phyloP scores from a whole-genome alignment of 768 basidiomycete species.

The Hemileccinum impolitum region DNA sequence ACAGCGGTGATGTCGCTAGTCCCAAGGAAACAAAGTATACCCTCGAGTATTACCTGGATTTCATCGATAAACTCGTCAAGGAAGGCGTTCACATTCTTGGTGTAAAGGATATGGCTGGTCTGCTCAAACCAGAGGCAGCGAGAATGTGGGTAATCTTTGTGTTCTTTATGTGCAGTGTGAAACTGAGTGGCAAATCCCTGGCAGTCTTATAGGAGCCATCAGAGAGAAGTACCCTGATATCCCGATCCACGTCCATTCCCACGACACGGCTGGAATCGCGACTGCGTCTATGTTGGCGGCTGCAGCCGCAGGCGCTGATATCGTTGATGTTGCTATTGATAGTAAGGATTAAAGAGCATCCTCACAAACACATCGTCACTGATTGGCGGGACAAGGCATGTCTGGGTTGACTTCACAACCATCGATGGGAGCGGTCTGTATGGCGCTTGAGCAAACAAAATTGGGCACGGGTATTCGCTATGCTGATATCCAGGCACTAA shows the following conservation, averaged over 20 bases:
- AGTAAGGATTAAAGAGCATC: conserved; percentile 50
- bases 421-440: conserved; percentile 96
- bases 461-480: conserved; percentile 96
- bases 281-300: conserved; percentile 96
- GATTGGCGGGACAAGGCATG: conserved; percentile 62
- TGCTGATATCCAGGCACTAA: conserved; percentile 95
- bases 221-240: conserved; percentile 95
- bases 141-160: conserved; percentile 57
- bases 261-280: conserved; percentile 98
- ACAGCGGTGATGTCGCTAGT: conserved; percentile 95
- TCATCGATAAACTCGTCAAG: conserved; percentile 86
- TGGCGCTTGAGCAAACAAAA: conserved; percentile 90
- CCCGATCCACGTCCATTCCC: conserved; percentile 98
- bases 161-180: neutral
- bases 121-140: conserved; percentile 93
- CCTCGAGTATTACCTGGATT: conserved; percentile 94
- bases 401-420: conserved; percentile 98
- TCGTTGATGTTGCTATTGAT: conserved; percentile 98
- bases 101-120: conserved; percentile 98
- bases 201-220: conserved; percentile 88
- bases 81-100: conserved; percentile 97
- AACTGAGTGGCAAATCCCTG: conserved; percentile 7
- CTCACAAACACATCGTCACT: conserved; percentile 3
- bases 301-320: conserved; percentile 96
- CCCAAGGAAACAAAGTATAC: conserved; percentile 97